Percentiles rank a stretch among this genome's conserved stretches.
Conservation (phyloP, 805 yeast species). For the Torulaspora microellipsoides region DNA sequence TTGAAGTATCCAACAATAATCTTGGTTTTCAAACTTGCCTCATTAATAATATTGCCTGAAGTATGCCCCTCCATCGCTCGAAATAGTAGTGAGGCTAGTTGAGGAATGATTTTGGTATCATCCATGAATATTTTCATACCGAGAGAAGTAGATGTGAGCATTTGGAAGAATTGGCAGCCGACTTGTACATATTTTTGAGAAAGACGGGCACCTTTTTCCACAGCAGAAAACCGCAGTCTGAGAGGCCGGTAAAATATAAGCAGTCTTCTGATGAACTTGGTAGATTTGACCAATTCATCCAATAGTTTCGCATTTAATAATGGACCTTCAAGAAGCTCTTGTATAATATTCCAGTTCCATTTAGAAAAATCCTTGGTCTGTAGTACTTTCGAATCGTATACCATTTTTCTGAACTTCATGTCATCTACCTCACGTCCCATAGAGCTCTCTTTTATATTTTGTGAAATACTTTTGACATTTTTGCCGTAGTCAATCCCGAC, state of each 20-base stretch:
- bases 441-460: slow-evolving; percentile 22
- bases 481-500: slow-evolving; percentile 23
- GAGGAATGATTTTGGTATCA: slow-evolving; percentile 72
- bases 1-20: slow-evolving; percentile 72
- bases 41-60: slow-evolving; percentile 67
- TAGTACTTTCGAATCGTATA: slow-evolving; percentile 65
- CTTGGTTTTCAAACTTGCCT: slow-evolving; percentile 54
- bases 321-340: slow-evolving; percentile 78
- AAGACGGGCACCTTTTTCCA: slow-evolving; percentile 44
- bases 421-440: slow-evolving; percentile 49
- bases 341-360: slow-evolving; percentile 84
- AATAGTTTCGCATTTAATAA: slow-evolving; percentile 64
- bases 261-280: slow-evolving; percentile 81
- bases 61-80: slow-evolving; percentile 34
- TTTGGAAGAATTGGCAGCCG: slow-evolving; percentile 70
- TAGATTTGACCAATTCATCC: slow-evolving; percentile 71
- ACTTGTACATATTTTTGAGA: slow-evolving; percentile 58
- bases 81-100: slow-evolving; percentile 78
- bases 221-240: slow-evolving; percentile 68
- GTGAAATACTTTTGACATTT: slow-evolving; percentile 23
- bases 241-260: slow-evolving; percentile 88
- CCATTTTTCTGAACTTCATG: slow-evolving; percentile 55
- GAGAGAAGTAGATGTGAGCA: slow-evolving; percentile 54
- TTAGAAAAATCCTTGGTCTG: slow-evolving; percentile 71
- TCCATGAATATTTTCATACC: slow-evolving; percentile 65